phyloP scores from a whole-genome alignment of 305 asterid genomes.

The Plantago coronopus region DNA sequence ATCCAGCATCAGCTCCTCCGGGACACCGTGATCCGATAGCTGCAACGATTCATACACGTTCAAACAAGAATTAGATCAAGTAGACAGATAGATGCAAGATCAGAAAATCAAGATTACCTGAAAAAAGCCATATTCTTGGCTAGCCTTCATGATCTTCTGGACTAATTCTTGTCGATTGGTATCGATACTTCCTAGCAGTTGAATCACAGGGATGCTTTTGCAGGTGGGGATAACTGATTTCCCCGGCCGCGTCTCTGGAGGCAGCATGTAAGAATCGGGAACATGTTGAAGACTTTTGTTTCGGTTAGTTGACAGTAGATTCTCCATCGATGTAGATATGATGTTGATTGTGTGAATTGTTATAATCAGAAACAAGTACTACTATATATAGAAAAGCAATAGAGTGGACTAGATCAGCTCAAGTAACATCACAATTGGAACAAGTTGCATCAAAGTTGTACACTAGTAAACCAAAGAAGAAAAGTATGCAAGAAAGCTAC shows the following conservation, averaged over 20 bases:
- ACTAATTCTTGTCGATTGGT: slow-evolving; percentile 21
- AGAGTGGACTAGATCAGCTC: too few relatives aligned
- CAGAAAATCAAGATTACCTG: slow-evolving; percentile 24
- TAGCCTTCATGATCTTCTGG: slow-evolving; percentile 31
- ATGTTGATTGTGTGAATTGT: too few relatives aligned
- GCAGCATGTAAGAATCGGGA: slow-evolving; percentile 30
- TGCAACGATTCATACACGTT: slow-evolving; percentile 7
- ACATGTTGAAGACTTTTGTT: slow-evolving; percentile 18
- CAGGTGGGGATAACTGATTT: slow-evolving; percentile 16
- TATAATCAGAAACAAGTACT: not conserved
- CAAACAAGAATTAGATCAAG: not conserved
- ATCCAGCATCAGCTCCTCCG: slow-evolving; percentile 37
- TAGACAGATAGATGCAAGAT: not conserved
- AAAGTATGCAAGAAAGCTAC: too few relatives aligned
- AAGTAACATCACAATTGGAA: too few relatives aligned
- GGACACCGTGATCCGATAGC: slow-evolving; percentile 63
- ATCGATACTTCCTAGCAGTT: slow-evolving; percentile 16
- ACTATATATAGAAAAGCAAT: not conserved
- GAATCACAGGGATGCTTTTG: slow-evolving; percentile 31
- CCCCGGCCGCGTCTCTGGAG: slow-evolving; percentile 38
- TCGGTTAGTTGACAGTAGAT: slow-evolving; percentile 28
- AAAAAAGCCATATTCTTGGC: slow-evolving; percentile 39
- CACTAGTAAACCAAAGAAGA: too few relatives aligned
- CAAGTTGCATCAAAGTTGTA: too few relatives aligned
- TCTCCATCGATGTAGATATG: slow-evolving; percentile 13